Percentiles rank a stretch among this genome's conserved stretches.
These are phyloP conservation scores for Prunus fruticosa DNA, from an alignment of 306 rosid genomes.

Conservation along the genomic window DNA sequence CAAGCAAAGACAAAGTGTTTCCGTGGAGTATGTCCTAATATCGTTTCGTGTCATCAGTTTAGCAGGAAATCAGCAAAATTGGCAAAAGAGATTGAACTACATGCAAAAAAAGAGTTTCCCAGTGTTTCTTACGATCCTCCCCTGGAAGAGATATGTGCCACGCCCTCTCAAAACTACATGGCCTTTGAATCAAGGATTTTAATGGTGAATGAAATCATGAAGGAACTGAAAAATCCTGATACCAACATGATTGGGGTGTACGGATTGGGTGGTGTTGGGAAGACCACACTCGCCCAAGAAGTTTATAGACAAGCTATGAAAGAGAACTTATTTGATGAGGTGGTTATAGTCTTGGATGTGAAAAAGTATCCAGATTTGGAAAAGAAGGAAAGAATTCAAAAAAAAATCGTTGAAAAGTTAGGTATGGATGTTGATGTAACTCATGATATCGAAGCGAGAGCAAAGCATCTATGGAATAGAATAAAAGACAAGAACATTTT, in stretches of 20 bases:
- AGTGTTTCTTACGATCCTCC: neutral
- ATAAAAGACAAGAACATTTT: constrained; percentile 10
- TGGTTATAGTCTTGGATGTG: neutral
- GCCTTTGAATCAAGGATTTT: too few species aligned
- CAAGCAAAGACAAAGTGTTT: neutral
- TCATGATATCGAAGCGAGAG: neutral
- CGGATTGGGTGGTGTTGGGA: constrained; percentile 31
- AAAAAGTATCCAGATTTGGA: too few species aligned
- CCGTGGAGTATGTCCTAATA: constrained; percentile 13
- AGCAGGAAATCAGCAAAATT: constrained; percentile 13
- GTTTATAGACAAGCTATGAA: constrained; percentile 1
- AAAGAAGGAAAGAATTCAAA: neutral
- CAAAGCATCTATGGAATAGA: neutral
- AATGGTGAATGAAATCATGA: too few species aligned
- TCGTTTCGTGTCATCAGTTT: neutral
- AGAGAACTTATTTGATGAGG: constrained; percentile 16
- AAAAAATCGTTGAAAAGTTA: constrained; percentile 14
- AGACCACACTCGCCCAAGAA: constrained; percentile 16
- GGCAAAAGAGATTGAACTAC: neutral
- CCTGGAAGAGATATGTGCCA: too few species aligned
- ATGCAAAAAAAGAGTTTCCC: neutral
- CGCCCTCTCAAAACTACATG: too few species aligned
- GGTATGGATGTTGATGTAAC: constrained; percentile 6
- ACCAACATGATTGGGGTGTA: constrained; percentile 7
- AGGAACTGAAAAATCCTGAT: too few species aligned